phyloP scores from a whole-genome alignment of 257 asterid genomes.

The Solanum infundibuliforme region DNA sequence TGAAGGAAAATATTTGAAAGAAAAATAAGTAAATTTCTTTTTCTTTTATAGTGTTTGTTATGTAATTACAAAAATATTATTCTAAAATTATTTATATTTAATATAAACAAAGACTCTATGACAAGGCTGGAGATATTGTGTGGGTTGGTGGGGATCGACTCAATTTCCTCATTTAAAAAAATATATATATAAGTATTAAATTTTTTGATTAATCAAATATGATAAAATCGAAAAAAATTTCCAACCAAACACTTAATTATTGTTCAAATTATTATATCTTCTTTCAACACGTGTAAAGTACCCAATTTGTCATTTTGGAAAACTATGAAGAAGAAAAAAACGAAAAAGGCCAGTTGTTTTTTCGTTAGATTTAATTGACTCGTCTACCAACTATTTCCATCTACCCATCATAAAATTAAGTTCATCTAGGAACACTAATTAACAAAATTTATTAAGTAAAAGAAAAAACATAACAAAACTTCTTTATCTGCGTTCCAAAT shows the following conservation, averaged over 20 bases:
- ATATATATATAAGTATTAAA: too few relatives aligned
- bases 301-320: not conserved
- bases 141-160: not conserved
- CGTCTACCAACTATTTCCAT: not conserved
- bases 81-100: too few relatives aligned
- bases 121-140: not conserved
- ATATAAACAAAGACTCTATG: too few relatives aligned
- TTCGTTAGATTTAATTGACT: not conserved
- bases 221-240: fast-evolving
- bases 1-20: not conserved
- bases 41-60: not conserved
- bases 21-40: not conserved
- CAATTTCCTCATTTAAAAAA: too few relatives aligned
- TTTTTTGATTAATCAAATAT: not conserved
- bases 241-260: not conserved
- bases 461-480: not conserved
- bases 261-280: not conserved
- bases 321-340: not conserved
- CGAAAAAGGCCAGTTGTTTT: not conserved
- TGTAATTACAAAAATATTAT: not conserved
- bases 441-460: not conserved
- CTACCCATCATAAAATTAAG: not conserved
- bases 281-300: not conserved
- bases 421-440: not conserved
- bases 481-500: not conserved